Conservation (phyloP, 2,329 filamentous ascomycete genomes). For the Colletotrichum spaethianum region DNA sequence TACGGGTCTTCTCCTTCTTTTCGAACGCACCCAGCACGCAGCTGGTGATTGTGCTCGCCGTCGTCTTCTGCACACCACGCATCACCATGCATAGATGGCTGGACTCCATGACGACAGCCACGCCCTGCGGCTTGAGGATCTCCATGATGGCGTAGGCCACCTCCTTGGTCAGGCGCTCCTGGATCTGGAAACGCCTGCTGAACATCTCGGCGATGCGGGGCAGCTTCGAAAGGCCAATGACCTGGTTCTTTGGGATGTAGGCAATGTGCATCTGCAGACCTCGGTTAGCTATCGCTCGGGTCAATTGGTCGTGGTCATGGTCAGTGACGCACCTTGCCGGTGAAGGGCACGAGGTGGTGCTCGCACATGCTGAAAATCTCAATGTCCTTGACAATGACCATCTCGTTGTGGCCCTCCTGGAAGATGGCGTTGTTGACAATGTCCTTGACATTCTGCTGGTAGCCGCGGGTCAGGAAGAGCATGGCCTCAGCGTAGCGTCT, state of each 20-base stretch:
- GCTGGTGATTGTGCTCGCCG: constrained; percentile 90
- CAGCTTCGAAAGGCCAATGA: constrained; percentile 95
- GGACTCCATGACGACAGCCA: constrained; percentile 97
- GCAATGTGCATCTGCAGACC: constrained; percentile 91
- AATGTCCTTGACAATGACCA: constrained; percentile 98
- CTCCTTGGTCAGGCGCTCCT: constrained; percentile 96
- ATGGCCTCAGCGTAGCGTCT: constrained; percentile 94
- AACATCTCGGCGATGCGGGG: constrained; percentile 98
- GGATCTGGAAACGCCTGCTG: constrained; percentile 91
- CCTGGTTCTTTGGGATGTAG: constrained; percentile 92
- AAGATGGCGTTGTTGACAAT: constrained; percentile 96
- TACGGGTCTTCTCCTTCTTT: constrained; percentile 90
- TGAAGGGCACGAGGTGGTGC: constrained; percentile 97
- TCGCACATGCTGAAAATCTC: constrained; percentile 96
- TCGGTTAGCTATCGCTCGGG: constrained; percentile 1
- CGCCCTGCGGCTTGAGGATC: constrained; percentile 91
- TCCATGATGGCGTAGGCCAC: constrained; percentile 95
- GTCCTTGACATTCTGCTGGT: constrained; percentile 92
- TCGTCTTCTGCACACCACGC: constrained; percentile 96
- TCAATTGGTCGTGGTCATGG: neutral
- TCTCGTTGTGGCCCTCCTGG: constrained; percentile 95
- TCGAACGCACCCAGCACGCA: constrained; percentile 98
- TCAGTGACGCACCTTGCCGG: constrained; percentile 79
- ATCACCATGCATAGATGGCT: constrained; percentile 99
- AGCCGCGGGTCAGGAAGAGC: constrained; percentile 96